Percentiles rank a stretch among this genome's conserved stretches.
phyloP scores from a whole-genome alignment of 345 rosid genomes.

The Acer campestre region DNA sequence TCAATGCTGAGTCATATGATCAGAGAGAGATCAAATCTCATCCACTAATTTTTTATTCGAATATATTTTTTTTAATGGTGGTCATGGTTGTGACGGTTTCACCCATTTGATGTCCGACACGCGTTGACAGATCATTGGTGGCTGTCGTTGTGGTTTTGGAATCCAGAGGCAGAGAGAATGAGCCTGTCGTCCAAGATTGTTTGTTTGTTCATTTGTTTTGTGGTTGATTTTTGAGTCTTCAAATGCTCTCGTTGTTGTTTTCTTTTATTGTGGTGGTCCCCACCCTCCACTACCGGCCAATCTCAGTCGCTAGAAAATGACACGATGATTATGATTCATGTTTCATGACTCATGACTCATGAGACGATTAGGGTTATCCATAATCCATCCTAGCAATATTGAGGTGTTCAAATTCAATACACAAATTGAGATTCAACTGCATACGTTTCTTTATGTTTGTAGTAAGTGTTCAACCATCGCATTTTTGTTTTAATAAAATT shows the following conservation, averaged over 20 bases:
- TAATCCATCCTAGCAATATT: no score
- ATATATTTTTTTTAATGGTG: not conserved
- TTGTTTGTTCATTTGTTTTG: not conserved
- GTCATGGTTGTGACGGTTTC: not conserved
- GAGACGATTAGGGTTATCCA: not conserved
- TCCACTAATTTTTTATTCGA: not conserved
- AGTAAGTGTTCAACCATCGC: no score
- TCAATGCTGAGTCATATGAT: not conserved
- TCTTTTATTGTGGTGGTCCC: conserved; percentile 4
- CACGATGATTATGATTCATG: not conserved
- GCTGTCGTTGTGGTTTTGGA: not conserved
- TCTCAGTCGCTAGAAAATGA: not conserved
- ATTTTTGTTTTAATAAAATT: no score
- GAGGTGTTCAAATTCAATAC: no score
- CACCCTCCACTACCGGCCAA: not conserved
- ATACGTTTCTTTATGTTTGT: no score
- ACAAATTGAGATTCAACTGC: no score
- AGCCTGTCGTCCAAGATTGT: not conserved
- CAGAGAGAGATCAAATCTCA: not conserved
- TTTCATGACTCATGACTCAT: not conserved
- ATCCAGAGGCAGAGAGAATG: not conserved
- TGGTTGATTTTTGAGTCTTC: not conserved
- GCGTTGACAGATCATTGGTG: not conserved
- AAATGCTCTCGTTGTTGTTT: not conserved
- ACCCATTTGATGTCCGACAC: not conserved